Evolutionary conservation across 2,329 filamentous ascomycete genomes (phyloP), one percentile per base, ranked within the genome.

Genomic region (Colletotrichum cereale): DNA sequence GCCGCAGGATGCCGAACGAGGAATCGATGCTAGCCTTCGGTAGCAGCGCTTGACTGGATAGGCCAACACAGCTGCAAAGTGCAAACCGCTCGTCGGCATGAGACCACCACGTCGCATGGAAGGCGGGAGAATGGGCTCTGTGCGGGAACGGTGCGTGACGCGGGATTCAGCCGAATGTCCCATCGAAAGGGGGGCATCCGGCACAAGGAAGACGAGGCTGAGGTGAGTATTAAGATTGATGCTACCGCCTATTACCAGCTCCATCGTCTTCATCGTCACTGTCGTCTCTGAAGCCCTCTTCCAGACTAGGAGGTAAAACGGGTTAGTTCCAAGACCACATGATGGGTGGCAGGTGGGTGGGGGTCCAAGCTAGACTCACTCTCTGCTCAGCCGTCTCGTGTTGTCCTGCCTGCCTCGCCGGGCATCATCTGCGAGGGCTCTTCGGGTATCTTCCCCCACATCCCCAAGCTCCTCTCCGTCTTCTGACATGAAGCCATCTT

Each of bases 381-480:
- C 94, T 82, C 94, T 86, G 79, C 93, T 96, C 73, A 97, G 77
- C 73, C 94, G 86, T 75, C 89, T 84, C 53, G 86, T 83, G 58
- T 85, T 86, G 72, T 89, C 87, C 56, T 82, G 80, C 57, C 78
- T 76, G 66, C 78, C 76, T 80, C 80, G 60, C 73, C 80, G 80
- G 14, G 78, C 77, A 40, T 82, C 78, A 72, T 82, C 83, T 38
- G 64, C 50, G 34, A 86, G 78, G 60, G 82, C 82, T 71, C 83
- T 80, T 77, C 83, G 77, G 60, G 82, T 82, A 66, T 85, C 81
- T 67, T 86, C 84, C 74, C 89, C 84, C 50, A 92, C 87, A 61
- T 89, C 86, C 73, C 88, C 89, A 14, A 91, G 81, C 80, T 94
- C 92, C 77, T 94, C 91, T 52, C 90, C 91, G n/a, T 92, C 91